phyloP scores from a whole-genome alignment of 768 basidiomycete genomes.

The Kwoniella newhampshirensis region DNA sequence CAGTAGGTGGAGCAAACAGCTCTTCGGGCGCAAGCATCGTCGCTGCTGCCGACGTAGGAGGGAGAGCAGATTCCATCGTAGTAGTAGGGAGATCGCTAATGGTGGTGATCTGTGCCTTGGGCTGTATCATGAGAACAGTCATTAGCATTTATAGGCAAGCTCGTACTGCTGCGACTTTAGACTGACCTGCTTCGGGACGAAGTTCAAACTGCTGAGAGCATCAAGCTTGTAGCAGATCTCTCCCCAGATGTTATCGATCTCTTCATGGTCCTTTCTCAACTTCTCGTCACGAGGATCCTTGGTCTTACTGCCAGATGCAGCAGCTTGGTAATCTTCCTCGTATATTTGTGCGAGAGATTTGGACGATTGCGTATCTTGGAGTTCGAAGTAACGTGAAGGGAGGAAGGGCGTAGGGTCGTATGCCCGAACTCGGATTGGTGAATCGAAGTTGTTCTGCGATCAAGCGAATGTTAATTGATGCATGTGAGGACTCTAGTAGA shows the following conservation, averaged over 20 bases:
- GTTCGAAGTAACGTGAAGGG: constrained; percentile 81
- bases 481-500: neutral
- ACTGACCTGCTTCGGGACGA: constrained; percentile 86
- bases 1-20: constrained; percentile 61
- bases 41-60: constrained; percentile 70
- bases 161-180: neutral
- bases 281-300: constrained; percentile 83
- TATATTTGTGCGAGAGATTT: constrained; percentile 94
- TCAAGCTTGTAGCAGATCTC: constrained; percentile 83
- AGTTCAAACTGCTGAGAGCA: constrained; percentile 90
- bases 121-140: constrained; percentile 61
- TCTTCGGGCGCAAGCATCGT: constrained; percentile 93
- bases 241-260: constrained; percentile 80
- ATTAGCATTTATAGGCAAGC: neutral
- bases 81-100: constrained; percentile 78
- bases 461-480: neutral
- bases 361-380: constrained; percentile 81
- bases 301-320: constrained; percentile 60
- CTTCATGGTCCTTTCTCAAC: constrained; percentile 81
- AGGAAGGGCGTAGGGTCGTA: constrained; percentile 84
- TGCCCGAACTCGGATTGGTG: constrained; percentile 78
- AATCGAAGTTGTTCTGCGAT: constrained; percentile 69
- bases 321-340: constrained; percentile 82
- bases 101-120: constrained; percentile 81
- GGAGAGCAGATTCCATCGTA: constrained; percentile 84